Evolutionary conservation across 306 rosid genomes (phyloP).

Genomic region (Vigna hirtella): DNA sequence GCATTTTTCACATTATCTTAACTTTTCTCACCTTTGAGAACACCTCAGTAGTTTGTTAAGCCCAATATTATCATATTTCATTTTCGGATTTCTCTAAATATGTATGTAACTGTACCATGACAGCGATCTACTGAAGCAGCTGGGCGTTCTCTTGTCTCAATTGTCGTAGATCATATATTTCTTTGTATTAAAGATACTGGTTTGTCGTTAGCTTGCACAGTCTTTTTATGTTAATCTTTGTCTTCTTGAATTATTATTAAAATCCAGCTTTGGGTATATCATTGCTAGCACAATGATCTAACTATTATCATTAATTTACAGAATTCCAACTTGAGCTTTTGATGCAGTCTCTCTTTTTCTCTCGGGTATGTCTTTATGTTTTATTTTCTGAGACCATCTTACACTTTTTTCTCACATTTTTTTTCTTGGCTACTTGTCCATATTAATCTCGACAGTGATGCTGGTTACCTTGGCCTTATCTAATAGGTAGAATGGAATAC

Average conservation of each 20-base stretch:
- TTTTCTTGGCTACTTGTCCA: constrained; percentile 35
- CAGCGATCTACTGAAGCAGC: constrained; percentile 92
- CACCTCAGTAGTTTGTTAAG: constrained; percentile 32
- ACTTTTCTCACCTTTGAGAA: constrained; percentile 35
- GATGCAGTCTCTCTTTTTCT: constrained; percentile 91
- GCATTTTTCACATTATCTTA: constrained; percentile 60
- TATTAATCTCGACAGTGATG: constrained; percentile 8
- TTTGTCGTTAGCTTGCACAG: constrained; percentile 45
- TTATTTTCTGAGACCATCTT: constrained; percentile 15
- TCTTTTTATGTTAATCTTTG: constrained; percentile 24
- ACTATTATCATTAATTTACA: constrained; percentile 60
- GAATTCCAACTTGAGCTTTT: constrained; percentile 95
- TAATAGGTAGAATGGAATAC: constrained; percentile 17
- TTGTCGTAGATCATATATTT: constrained; percentile 93
- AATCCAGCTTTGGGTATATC: constrained; percentile 25
- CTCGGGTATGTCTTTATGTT: constrained; percentile 72
- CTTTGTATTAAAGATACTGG: constrained; percentile 93
- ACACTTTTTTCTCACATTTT: neutral
- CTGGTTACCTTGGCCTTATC: constrained; percentile 35
- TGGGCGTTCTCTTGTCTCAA: constrained; percentile 82
- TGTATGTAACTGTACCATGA: constrained; percentile 47
- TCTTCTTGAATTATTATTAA: constrained; percentile 29
- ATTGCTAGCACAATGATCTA: constrained; percentile 42
- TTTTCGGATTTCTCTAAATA: constrained; percentile 41
- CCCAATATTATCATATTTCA: constrained; percentile 36